Conservation (phyloP, 805 yeast genomes). For the Starmerella apicola region DNA sequence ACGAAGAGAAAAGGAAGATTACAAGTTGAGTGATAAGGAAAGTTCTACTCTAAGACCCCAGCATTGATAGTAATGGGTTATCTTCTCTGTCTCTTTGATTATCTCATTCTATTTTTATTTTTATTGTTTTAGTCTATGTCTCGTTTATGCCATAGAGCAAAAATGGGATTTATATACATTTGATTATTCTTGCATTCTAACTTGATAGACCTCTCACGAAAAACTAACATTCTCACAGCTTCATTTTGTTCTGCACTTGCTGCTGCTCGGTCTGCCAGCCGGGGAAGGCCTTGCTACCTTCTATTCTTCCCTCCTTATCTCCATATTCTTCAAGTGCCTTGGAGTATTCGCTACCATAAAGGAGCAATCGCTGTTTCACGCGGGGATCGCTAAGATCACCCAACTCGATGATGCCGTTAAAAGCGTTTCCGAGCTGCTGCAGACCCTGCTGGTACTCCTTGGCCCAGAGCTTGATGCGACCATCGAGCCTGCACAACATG, state of each 20-base stretch:
- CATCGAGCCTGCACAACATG: constrained; percentile 71
- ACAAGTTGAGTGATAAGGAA: no score
- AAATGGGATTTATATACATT: no score
- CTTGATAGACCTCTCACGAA: no score
- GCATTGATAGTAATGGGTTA: no score
- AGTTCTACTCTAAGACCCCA: no score
- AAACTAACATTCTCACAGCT: no score
- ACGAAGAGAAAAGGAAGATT: no score
- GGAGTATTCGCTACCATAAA: constrained; percentile 9
- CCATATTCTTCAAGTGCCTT: constrained; percentile 37
- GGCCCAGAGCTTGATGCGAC: constrained; percentile 79
- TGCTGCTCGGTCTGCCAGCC: constrained; percentile 70
- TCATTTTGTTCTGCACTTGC: background rate
- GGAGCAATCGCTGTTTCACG: constrained; percentile 3
- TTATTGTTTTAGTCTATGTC: no score
- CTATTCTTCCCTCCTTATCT: constrained; percentile 45
- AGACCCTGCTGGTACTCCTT: constrained; percentile 76
- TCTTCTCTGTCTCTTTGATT: no score
- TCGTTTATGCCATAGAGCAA: no score
- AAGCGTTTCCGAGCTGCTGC: constrained; percentile 77
- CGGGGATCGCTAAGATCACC: background rate
- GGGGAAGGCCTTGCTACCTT: constrained; percentile 74
- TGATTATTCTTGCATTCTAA: no score
- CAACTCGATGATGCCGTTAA: constrained; percentile 21
- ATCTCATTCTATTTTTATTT: no score